Conservation (phyloP, 106 monocot genomes). For the Agapanthus africanus region DNA sequence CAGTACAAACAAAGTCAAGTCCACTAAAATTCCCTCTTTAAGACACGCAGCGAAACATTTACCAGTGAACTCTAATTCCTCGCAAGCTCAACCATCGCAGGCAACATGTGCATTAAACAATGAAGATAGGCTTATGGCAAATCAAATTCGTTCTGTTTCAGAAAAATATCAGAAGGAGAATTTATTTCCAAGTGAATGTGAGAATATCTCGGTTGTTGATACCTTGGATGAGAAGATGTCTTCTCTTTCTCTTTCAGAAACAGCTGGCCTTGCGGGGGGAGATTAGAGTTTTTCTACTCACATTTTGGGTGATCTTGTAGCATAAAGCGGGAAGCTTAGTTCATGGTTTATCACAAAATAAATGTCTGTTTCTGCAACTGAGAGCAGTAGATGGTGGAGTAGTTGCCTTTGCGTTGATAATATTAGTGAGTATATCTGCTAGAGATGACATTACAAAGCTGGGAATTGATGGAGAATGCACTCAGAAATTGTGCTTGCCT, state of each 20-base stretch:
- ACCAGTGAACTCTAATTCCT: not conserved
- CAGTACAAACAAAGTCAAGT: slow-evolving; percentile 9
- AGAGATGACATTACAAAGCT: too few relatives aligned
- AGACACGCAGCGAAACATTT: not conserved
- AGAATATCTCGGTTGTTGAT: not conserved
- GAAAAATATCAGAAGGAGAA: slow-evolving; percentile 14
- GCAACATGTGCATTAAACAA: not conserved
- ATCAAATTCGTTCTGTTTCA: not conserved
- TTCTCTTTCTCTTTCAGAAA: slow-evolving; percentile 8
- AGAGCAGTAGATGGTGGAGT: too few relatives aligned
- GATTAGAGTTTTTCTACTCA: slow-evolving; percentile 2
- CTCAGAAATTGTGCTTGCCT: too few relatives aligned
- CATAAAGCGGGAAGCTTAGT: too few relatives aligned
- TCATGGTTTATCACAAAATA: too few relatives aligned
- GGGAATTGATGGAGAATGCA: too few relatives aligned
- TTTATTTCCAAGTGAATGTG: slow-evolving; percentile 6
- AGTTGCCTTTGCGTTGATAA: too few relatives aligned
- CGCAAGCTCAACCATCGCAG: not conserved
- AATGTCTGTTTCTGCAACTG: too few relatives aligned
- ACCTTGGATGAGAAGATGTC: slow-evolving; percentile 9
- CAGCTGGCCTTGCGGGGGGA: not conserved
- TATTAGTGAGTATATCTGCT: too few relatives aligned
- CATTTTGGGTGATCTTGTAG: not conserved
- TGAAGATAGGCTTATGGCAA: not conserved
- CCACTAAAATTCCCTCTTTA: slow-evolving; percentile 10